phyloP scores from a whole-genome alignment of 495 filamentous ascomycete species.

The Apiosordaria backusii region DNA sequence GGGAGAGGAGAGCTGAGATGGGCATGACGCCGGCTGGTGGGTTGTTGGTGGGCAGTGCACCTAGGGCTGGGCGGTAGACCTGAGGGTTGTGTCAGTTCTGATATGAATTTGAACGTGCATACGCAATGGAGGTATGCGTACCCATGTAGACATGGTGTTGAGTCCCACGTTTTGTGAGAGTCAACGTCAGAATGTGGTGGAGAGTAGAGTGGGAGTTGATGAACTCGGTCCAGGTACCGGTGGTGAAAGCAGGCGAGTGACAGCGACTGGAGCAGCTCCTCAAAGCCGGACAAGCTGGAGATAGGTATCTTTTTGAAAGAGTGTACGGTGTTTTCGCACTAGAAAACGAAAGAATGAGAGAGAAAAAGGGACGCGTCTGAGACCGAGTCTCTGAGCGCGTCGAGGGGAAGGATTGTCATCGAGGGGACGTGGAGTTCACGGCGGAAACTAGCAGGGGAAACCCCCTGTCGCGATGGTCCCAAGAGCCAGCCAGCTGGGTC shows the following conservation, averaged over 20 bases:
- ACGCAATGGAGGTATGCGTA: neutral
- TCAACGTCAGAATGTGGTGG: too few species aligned
- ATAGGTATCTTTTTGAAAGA: neutral
- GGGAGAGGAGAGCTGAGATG: neutral
- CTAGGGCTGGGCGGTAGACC: neutral
- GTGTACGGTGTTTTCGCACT: neutral
- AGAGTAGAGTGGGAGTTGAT: neutral
- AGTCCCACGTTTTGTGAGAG: neutral
- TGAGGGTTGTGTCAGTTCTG: neutral
- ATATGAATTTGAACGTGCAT: neutral
- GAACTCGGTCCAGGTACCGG: neutral
- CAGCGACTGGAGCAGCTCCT: too few species aligned
- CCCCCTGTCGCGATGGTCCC: neutral
- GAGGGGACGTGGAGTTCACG: neutral
- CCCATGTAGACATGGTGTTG: neutral
- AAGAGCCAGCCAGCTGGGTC: conserved; percentile 3
- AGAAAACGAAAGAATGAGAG: neutral
- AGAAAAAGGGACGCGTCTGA: neutral
- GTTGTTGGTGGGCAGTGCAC: neutral
- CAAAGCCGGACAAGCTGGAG: neutral
- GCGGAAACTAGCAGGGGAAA: neutral
- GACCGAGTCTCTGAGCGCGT: neutral
- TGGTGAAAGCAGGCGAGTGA: too few species aligned
- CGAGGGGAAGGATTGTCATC: neutral
- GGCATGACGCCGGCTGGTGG: neutral